Evolutionary conservation across 2,329 filamentous ascomycete species (phyloP).

Genomic region (Colletotrichum neosansevieriae): DNA sequence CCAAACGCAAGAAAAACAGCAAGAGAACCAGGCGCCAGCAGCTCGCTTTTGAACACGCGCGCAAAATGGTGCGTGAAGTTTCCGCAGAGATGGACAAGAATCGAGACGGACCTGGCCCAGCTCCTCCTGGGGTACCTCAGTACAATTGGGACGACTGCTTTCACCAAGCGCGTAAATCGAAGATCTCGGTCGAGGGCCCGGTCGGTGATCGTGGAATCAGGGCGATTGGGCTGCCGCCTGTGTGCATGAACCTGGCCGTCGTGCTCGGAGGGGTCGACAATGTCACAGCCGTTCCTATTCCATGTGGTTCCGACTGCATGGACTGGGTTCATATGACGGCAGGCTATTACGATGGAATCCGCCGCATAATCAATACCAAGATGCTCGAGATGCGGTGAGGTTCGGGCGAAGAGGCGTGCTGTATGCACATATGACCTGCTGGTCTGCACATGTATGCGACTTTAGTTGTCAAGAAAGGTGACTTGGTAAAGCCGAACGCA

Average conservation of each 20-base stretch:
- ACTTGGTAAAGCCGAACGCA: too few species aligned
- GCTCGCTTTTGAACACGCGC: background rate
- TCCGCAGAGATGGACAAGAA: background rate
- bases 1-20: background rate
- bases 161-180: background rate
- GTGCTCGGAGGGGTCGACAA: background rate
- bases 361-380: background rate
- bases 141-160: slow-evolving; percentile 7
- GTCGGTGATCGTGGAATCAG: background rate
- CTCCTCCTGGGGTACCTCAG: slow-evolving; percentile 11
- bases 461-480: too few species aligned
- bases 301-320: slow-evolving; percentile 9
- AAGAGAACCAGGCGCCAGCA: background rate
- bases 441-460: too few species aligned
- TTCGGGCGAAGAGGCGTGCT: background rate
- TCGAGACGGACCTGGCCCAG: background rate
- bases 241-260: background rate
- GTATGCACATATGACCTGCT: too few species aligned
- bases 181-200: background rate
- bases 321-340: slow-evolving; percentile 1
- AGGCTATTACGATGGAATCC: background rate
- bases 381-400: background rate
- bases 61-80: background rate
- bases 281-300: background rate
- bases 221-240: background rate